Evolutionary conservation across 2,329 filamentous ascomycete species (phyloP).

Genomic region (Xylariaceae sp.): DNA sequence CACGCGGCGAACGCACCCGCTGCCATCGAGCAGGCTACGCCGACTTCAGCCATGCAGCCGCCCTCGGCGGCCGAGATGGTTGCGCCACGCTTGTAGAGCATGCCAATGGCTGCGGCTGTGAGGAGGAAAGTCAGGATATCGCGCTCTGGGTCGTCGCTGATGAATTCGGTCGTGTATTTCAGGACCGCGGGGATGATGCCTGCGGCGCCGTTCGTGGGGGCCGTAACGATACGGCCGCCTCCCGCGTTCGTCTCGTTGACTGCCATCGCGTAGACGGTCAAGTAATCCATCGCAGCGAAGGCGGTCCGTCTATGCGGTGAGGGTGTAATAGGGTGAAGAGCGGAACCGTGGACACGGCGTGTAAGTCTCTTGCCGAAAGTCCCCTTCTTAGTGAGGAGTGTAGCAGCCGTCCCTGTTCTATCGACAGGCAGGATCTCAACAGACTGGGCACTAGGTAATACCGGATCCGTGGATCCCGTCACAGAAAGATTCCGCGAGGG

Average conservation of each 20-base stretch:
- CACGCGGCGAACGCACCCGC: slow-evolving; percentile 47
- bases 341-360: slow-evolving; percentile 41
- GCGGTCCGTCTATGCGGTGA: slow-evolving; percentile 42
- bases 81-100: slow-evolving; percentile 49
- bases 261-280: slow-evolving; percentile 47
- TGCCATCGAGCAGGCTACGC: slow-evolving; percentile 48
- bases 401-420: slow-evolving; percentile 9
- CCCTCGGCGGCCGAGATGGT: slow-evolving; percentile 49
- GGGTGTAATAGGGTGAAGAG: slow-evolving; percentile 43
- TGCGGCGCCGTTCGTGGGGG: slow-evolving; percentile 47
- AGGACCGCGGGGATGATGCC: slow-evolving; percentile 48
- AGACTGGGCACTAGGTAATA: slow-evolving; percentile 17
- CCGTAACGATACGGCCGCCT: slow-evolving; percentile 47
- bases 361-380: slow-evolving; percentile 30
- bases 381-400: slow-evolving; percentile 20
- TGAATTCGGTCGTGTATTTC: slow-evolving; percentile 46
- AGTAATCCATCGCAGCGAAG: slow-evolving; percentile 47
- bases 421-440: slow-evolving; percentile 1
- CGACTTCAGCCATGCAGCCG: slow-evolving; percentile 50
- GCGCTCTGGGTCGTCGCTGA: slow-evolving; percentile 46
- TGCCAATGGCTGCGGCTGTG: slow-evolving; percentile 46
- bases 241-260: slow-evolving; percentile 51
- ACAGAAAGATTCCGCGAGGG: slow-evolving; percentile 28
- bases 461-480: slow-evolving; percentile 12
- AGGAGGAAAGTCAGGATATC: slow-evolving; percentile 46